phyloP scores from a whole-genome alignment of 1,139 yeast species.

The Hemisphaericaspora xylanilytica region DNA sequence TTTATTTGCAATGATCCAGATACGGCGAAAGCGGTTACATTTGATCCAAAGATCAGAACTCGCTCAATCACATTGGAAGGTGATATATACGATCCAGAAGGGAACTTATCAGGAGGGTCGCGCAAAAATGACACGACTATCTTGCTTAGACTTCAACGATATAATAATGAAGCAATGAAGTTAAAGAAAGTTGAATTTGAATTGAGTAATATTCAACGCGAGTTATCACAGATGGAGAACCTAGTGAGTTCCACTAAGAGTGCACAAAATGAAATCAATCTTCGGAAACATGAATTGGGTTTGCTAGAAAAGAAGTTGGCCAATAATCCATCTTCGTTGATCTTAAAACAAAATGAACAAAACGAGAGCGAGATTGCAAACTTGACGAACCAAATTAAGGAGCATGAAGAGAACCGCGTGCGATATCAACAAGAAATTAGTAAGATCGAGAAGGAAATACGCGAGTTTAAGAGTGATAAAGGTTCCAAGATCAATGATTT shows the following conservation, averaged over 20 bases:
- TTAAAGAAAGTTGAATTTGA: slow-evolving; percentile 39
- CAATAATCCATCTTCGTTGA: slow-evolving; percentile 57
- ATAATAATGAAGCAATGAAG: slow-evolving; percentile 49
- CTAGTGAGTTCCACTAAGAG: slow-evolving; percentile 53
- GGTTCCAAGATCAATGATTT: slow-evolving; percentile 75
- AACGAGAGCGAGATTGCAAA: slow-evolving; percentile 49
- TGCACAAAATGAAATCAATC: slow-evolving; percentile 62
- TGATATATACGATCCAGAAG: slow-evolving; percentile 93
- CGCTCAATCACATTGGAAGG: slow-evolving; percentile 94
- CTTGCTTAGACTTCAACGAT: slow-evolving; percentile 65
- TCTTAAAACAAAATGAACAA: slow-evolving; percentile 50
- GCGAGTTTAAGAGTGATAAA: slow-evolving; percentile 77
- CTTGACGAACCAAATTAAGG: slow-evolving; percentile 39
- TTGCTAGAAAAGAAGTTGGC: slow-evolving; percentile 60
- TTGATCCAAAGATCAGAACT: slow-evolving; percentile 74
- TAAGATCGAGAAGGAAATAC: slow-evolving; percentile 70
- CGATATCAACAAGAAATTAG: slow-evolving; percentile 44
- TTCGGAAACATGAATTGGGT: slow-evolving; percentile 66
- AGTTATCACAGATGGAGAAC: slow-evolving; percentile 44
- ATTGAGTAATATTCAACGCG: slow-evolving; percentile 38
- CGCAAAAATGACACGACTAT: slow-evolving; percentile 59
- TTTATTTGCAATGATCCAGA: slow-evolving; percentile 84
- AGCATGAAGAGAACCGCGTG: slow-evolving; percentile 27
- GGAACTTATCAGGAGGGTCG: slow-evolving; percentile 95
- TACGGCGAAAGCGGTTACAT: slow-evolving; percentile 84